phyloP scores from a whole-genome alignment of 2,329 filamentous ascomycete genomes.

The Calonectria montana region DNA sequence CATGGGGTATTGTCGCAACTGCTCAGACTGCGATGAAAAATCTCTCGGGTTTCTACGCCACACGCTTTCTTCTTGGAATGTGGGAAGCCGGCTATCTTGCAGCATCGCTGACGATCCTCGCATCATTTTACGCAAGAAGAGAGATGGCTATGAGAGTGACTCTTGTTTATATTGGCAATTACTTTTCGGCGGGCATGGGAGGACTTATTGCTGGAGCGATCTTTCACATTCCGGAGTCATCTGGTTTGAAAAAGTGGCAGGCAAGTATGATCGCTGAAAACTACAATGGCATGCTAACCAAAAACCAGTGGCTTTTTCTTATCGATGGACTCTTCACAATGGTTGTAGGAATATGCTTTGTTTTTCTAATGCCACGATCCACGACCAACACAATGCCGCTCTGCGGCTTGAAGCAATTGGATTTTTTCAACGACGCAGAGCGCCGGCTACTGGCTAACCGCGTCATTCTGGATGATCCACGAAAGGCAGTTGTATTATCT shows the following conservation, averaged over 20 bases:
- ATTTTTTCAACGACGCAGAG: conserved; percentile 24
- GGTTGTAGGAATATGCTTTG: conserved; percentile 15
- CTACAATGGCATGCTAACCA: background rate
- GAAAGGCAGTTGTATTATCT: conserved; percentile 13
- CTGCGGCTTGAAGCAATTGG: conserved; percentile 8
- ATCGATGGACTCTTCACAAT: conserved; percentile 25
- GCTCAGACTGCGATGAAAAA: conserved; percentile 30
- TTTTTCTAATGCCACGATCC: conserved; percentile 14
- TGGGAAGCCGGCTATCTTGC: conserved; percentile 38
- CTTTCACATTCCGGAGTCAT: conserved; percentile 13
- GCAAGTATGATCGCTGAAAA: background rate
- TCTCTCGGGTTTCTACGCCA: conserved; percentile 26
- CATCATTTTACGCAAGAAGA: conserved; percentile 32
- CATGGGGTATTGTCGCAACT: conserved; percentile 34
- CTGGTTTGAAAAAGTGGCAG: conserved; percentile 17
- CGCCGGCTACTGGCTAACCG: conserved; percentile 18
- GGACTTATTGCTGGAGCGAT: conserved; percentile 25
- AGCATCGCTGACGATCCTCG: conserved; percentile 30
- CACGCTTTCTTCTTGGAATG: conserved; percentile 33
- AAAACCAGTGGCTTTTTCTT: conserved; percentile 18
- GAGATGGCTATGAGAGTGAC: conserved; percentile 31
- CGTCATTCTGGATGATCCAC: conserved; percentile 22
- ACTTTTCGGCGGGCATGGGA: conserved; percentile 14
- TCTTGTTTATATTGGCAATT: conserved; percentile 31
- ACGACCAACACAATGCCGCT: conserved; percentile 6